phyloP scores from a whole-genome alignment of 805 yeast genomes.

The Yarrowia divulgata region DNA sequence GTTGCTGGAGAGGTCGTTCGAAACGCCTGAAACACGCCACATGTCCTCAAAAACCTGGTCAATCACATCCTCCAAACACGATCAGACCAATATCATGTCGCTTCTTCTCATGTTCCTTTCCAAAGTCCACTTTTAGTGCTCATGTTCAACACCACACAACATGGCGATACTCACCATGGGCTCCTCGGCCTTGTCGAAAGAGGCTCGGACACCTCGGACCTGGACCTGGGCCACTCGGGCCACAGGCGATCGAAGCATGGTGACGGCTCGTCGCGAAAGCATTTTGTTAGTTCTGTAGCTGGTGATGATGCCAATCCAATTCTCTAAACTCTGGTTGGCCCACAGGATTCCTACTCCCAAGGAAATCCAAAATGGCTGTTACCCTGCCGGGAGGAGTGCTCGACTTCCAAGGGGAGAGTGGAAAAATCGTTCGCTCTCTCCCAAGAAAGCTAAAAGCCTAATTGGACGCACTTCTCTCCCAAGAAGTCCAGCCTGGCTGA shows the following conservation, averaged over 20 bases:
- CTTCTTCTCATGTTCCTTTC: background rate
- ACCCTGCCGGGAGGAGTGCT: slow-evolving; percentile 20
- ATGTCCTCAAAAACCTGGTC: no score
- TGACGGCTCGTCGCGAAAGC: slow-evolving; percentile 40
- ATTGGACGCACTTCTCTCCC: background rate
- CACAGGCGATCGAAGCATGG: slow-evolving; percentile 38
- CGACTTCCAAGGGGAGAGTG: background rate
- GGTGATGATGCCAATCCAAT: slow-evolving; percentile 38
- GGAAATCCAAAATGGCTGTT: background rate
- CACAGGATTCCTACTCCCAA: slow-evolving; percentile 19
- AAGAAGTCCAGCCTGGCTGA: slow-evolving; percentile 20
- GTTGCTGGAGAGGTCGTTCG: no score
- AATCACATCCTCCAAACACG: background rate
- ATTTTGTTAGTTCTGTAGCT: slow-evolving; percentile 37
- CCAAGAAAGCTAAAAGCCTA: slow-evolving; percentile 7
- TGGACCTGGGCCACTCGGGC: slow-evolving; percentile 39
- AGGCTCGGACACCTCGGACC: slow-evolving; percentile 34
- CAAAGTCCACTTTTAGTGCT: background rate
- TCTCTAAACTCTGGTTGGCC: slow-evolving; percentile 40
- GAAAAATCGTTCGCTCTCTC: slow-evolving; percentile 4
- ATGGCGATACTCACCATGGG: slow-evolving; percentile 34
- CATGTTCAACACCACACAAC: background rate
- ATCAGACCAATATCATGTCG: background rate
- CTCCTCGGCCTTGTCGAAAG: slow-evolving; percentile 39
- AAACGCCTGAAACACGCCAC: no score